These are phyloP conservation scores for Allomyces arbusculus DNA, from an alignment of 192 early-diverging fungal species.

Conservation along the genomic window DNA sequence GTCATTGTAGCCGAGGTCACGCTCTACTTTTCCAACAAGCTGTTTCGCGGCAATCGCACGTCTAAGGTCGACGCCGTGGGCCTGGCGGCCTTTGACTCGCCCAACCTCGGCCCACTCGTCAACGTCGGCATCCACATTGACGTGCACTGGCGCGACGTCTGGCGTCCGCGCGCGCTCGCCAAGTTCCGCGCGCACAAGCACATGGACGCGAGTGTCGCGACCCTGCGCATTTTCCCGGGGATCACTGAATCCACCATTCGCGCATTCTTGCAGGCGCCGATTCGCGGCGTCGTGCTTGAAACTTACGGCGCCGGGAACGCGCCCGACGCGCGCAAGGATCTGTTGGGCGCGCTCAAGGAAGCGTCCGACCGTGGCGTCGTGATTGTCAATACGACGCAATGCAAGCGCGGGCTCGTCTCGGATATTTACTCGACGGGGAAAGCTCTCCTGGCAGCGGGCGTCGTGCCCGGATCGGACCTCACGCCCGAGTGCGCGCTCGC, in stretches of 20 bases:
- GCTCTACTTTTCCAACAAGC: slow-evolving; percentile 83
- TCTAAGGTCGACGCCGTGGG: slow-evolving; percentile 57
- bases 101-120: slow-evolving; percentile 75
- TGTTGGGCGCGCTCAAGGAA: slow-evolving; percentile 60
- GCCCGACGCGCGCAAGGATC: slow-evolving; percentile 65
- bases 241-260: slow-evolving; percentile 71
- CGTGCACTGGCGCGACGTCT: slow-evolving; percentile 72
- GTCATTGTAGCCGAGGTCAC: slow-evolving; percentile 46
- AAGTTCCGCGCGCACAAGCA: slow-evolving; percentile 66
- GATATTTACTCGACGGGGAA: slow-evolving; percentile 81
- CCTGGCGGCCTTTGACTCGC: slow-evolving; percentile 67
- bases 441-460: slow-evolving; percentile 52
- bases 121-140: slow-evolving; percentile 93
- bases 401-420: slow-evolving; percentile 62
- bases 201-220: slow-evolving; percentile 70
- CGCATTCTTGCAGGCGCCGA: slow-evolving; percentile 64
- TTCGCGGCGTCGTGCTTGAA: slow-evolving; percentile 81
- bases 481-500: slow-evolving; percentile 89
- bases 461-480: slow-evolving; percentile 84
- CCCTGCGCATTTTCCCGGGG: slow-evolving; percentile 80
- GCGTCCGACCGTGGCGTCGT: slow-evolving; percentile 84
- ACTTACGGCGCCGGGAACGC: slow-evolving; percentile 96
- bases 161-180: slow-evolving; percentile 64
- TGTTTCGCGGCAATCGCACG: slow-evolving; percentile 78
- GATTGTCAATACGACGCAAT: slow-evolving; percentile 92